phyloP scores from a whole-genome alignment of 306 rosid species.

The Begonia loranthoides region DNA sequence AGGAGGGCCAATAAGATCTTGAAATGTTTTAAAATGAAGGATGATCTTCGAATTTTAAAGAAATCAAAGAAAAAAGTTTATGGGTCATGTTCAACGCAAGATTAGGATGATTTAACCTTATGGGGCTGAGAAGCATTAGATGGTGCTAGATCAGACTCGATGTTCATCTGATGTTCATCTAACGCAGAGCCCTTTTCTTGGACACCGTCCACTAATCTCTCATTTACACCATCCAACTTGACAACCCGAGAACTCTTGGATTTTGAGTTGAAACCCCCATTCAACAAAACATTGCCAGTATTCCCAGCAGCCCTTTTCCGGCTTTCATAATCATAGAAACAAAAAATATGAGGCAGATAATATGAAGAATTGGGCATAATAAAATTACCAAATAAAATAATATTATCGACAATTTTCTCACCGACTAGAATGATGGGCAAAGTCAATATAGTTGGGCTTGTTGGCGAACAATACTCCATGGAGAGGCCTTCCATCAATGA shows the following conservation, averaged over 20 bases:
- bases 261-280: slow-evolving; percentile 37
- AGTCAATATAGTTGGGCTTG: slow-evolving; percentile 28
- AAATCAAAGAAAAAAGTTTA: too few relatives aligned
- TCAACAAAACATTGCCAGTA: slow-evolving; percentile 24
- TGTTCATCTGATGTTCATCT: slow-evolving; percentile 10
- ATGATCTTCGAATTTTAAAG: too few relatives aligned
- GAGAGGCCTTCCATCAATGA: slow-evolving; percentile 85
- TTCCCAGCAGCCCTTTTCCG: slow-evolving; percentile 67
- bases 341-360: slow-evolving; percentile 8
- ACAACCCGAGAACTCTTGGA: slow-evolving; percentile 27
- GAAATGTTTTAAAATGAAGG: too few relatives aligned
- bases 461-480: slow-evolving; percentile 62
- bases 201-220: slow-evolving; percentile 15
- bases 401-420: slow-evolving; percentile 11
- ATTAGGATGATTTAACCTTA: slow-evolving; percentile 23
- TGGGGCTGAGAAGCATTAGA: slow-evolving; percentile 27
- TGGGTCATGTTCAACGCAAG: too few relatives aligned
- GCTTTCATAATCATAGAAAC: slow-evolving; percentile 17
- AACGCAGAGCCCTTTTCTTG: slow-evolving; percentile 24
- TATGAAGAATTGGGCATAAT: not conserved
- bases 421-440: slow-evolving; percentile 39
- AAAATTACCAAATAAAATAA: slow-evolving; percentile 39
- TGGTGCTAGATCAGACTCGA: slow-evolving; percentile 14
- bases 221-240: slow-evolving; percentile 30
- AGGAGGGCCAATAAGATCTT: too few relatives aligned